Evolutionary conservation across 1,284 basidiomycete species (phyloP), one percentile per base, ranked within the genome.

Genomic region (Sanghuangporus baumii): DNA sequence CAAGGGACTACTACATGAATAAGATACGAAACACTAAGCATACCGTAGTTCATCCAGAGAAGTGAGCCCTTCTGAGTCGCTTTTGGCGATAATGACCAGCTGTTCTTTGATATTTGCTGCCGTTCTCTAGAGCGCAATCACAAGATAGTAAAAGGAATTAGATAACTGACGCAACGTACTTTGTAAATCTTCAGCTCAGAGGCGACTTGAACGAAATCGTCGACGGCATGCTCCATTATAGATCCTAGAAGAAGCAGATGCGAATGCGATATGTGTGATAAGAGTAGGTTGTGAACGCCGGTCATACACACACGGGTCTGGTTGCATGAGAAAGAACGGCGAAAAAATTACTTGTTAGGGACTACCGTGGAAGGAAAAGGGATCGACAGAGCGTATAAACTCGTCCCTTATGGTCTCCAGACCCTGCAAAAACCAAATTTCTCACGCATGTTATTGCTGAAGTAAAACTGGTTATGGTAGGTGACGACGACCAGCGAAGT

Each of bases 81-180:
- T 37, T 26, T 34, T 48, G 12, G 37, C n/a, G 36, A 65, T 64
- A 20, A 48, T 58, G 8, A 26, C 16, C 4, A 65, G 36, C 38
- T 65, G 63, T 14, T 65, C 63, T 37, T 58, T 57, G 59, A 65
- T 56, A 47, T 65, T 65, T 8, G 23, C 54, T 40, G 63, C 63
- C 2, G 59, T 38, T 31, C 59, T 64, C 63, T 64, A 14, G 18
- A 46, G 34, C 4, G 11, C n/a, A 9, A 23, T 11, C 16, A 26
- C 16, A 12, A 18, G 16, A 48, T 56, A 56, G 23, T 46, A 46
- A 18, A 57, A 46, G 6, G 46, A 55, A 16, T 2, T 1, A 34
- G 31, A 6, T 2, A n/a, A 34, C 12, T 52, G 23, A 34, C 51
- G 12, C n/a, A 38, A 18, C 47, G 6, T n/a, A 64, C 59, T 40